A percentile compares a stretch with the other conserved stretches of the same genome.
phyloP scores from a whole-genome alignment of 148 eudicot genomes.

The Silene conica region DNA sequence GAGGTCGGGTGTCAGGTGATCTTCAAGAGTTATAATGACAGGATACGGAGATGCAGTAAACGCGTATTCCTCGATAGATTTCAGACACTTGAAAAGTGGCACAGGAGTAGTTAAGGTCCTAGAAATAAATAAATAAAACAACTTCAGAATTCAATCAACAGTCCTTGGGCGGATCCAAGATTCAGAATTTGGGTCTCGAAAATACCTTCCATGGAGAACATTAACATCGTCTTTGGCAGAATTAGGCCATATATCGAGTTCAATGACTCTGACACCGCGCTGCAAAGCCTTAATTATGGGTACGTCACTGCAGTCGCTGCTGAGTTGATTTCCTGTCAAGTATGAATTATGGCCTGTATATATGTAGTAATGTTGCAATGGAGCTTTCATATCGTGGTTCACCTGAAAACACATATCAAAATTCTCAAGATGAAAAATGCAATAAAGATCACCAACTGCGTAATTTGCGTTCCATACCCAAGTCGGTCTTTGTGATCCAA shows the following conservation, averaged over 20 bases:
- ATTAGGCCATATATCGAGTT: constrained; percentile 96
- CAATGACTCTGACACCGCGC: constrained; percentile 88
- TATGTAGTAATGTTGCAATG: constrained; percentile 90
- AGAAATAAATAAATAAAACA: constrained; percentile 16
- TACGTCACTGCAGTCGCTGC: constrained; percentile 84
- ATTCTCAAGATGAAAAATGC: no score
- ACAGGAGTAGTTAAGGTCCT: constrained; percentile 96
- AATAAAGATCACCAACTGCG: no score
- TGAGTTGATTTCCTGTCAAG: constrained; percentile 85
- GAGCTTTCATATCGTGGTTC: constrained; percentile 96
- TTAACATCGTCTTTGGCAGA: constrained; percentile 70
- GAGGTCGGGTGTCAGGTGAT: constrained; percentile 82
- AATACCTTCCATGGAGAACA: constrained; percentile 94
- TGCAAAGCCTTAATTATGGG: constrained; percentile 84
- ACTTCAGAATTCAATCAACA: not conserved
- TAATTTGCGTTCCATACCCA: no score
- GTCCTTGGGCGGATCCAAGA: no score
- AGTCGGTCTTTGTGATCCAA: no score
- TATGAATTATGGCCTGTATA: constrained; percentile 96
- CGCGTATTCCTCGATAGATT: constrained; percentile 82
- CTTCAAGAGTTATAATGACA: constrained; percentile 84
- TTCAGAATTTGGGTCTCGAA: not conserved
- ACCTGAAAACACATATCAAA: constrained; percentile 62
- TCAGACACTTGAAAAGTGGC: constrained; percentile 65
- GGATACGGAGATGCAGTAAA: constrained; percentile 82